Evolutionary conservation across 257 asterid species (phyloP), one percentile per base, ranked within the genome.

Genomic region (Lithospermum erythrorhizon): DNA sequence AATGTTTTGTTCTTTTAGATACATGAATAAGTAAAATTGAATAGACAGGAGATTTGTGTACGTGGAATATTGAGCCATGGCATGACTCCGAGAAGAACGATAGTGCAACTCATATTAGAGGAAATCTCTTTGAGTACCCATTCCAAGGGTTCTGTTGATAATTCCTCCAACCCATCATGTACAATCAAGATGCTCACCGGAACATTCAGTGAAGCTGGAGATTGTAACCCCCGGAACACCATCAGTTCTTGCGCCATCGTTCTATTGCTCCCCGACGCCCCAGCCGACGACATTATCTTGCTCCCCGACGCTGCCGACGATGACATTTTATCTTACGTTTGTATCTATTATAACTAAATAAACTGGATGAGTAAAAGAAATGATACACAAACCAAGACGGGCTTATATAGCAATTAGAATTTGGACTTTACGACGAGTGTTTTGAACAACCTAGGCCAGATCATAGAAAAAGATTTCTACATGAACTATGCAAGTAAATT

Each of bases 51-150:
- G 32, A 27, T 7, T 27, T 27, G 32, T 27, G 1, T 20, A 82
- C 91, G 60, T 5, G 87, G 82, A 11, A 87, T 76, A 55, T 81
- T 85, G 48, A 83, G 83, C 81, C 84, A 87, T 0, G 90, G 95
- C 68, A 52, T 70, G 32, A 75, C 65, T 2, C 90, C 95, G 4
- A 84, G 74, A 56, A 87, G 73, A 37, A 80, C 79, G 41, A 87
- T 69, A 2, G 55, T 82, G 65, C 81, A 80, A 25, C 75, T 72
- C 52, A 70, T 23, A 29, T 65, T 66, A 24, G 77, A 32, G 0
- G 82, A 78, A 21, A 82, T 80, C 29, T 72, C 84, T 70, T 75
- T 70, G n/a, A 83, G 73, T 4, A 82, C 81, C 87, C 95, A 81
- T 56, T 86, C 89, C 19, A 87, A 47, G 3, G 87, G 65, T 11